These are phyloP conservation scores for Lentinula novae-zelandiae DNA, from an alignment of 1,284 basidiomycete genomes.

Conservation along the genomic window DNA sequence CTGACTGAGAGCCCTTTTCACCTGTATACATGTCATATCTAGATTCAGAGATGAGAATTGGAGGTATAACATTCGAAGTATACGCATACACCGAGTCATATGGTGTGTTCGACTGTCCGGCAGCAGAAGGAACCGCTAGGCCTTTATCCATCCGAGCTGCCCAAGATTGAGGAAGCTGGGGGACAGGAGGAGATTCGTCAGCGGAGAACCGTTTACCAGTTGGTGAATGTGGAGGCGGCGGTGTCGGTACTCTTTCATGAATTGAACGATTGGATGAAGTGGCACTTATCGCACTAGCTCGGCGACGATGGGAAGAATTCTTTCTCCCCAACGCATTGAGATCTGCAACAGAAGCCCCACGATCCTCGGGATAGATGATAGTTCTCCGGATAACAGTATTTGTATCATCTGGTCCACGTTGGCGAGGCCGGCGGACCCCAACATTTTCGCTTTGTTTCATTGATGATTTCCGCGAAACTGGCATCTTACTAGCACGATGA, in stretches of 20 bases:
- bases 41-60: slow-evolving; percentile 19
- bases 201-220: slow-evolving; percentile 58
- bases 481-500: slow-evolving; percentile 14
- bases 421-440: slow-evolving; percentile 36
- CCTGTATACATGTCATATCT: slow-evolving; percentile 76
- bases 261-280: slow-evolving; percentile 65
- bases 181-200: slow-evolving; percentile 64
- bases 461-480: slow-evolving; percentile 28
- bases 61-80: slow-evolving; percentile 14
- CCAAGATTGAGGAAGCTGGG: slow-evolving; percentile 54
- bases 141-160: slow-evolving; percentile 42
- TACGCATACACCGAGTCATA: slow-evolving; percentile 72
- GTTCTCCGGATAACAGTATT: slow-evolving; percentile 69
- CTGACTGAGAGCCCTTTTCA: slow-evolving; percentile 42
- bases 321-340: slow-evolving; percentile 52
- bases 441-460: slow-evolving; percentile 36
- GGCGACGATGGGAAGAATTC: slow-evolving; percentile 51
- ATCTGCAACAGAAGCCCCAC: slow-evolving; percentile 49
- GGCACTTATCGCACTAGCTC: slow-evolving; percentile 56
- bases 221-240: slow-evolving; percentile 64
- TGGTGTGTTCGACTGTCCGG: slow-evolving; percentile 61
- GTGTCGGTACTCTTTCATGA: slow-evolving; percentile 78
- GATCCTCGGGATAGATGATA: slow-evolving; percentile 70
- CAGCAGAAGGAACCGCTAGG: slow-evolving; percentile 31
- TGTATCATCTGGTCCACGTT: slow-evolving; percentile 32